phyloP scores from a whole-genome alignment of 2,329 filamentous ascomycete genomes.

The Talaromyces sp. region DNA sequence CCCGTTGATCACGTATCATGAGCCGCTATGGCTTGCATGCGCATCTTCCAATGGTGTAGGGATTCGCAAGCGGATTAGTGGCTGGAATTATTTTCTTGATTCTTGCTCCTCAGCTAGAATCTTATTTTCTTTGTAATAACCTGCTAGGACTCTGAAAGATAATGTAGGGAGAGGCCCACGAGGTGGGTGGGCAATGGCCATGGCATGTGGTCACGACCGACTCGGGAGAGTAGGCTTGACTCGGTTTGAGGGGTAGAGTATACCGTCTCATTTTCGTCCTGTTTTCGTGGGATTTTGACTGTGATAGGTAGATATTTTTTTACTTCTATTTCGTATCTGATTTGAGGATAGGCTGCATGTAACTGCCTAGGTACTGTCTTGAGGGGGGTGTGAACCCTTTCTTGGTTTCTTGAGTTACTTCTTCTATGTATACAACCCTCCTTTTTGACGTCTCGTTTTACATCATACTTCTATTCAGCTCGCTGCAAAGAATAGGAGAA shows the following conservation, averaged over 20 bases:
- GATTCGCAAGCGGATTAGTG: neutral
- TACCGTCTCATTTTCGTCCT: neutral
- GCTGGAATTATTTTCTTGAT: neutral
- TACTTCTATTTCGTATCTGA: neutral
- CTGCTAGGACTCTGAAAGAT: neutral
- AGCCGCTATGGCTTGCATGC: slow-evolving; percentile 3
- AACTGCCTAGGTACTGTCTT: neutral
- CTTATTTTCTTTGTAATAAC: neutral
- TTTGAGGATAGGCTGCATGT: neutral
- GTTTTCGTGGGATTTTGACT: neutral
- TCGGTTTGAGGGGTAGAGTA: neutral
- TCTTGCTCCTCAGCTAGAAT: neutral
- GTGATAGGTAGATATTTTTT: neutral
- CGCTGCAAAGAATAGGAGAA: neutral
- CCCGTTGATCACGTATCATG: slow-evolving; percentile 2
- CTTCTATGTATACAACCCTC: slow-evolving; percentile 2
- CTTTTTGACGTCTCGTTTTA: neutral
- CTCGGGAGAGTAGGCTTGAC: neutral
- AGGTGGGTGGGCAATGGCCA: no score
- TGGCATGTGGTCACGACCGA: neutral
- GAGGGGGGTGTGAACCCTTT: neutral
- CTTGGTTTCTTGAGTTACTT: neutral
- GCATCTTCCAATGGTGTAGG: neutral
- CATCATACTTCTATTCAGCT: neutral
- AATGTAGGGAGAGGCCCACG: neutral